A percentile compares a stretch with the other conserved stretches of the same genome.
phyloP scores from a whole-genome alignment of 306 rosid genomes.

The Argentina anserina region DNA sequence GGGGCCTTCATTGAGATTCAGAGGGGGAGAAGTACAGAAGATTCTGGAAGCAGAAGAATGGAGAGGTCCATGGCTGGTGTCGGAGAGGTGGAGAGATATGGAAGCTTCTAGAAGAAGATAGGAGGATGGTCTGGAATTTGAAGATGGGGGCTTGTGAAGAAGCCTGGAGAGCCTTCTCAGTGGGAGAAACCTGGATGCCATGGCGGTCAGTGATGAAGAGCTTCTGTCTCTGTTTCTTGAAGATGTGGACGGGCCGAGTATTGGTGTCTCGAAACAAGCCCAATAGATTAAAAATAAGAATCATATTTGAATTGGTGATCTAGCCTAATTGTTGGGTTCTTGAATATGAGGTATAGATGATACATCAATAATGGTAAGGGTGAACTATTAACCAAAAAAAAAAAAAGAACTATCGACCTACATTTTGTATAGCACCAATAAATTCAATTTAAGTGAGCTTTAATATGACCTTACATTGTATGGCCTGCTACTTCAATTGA shows the following conservation, averaged over 20 bases:
- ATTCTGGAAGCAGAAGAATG: conserved; percentile 30
- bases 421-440: too few relatives aligned
- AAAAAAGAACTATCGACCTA: too few relatives aligned
- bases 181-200: conserved; percentile 53
- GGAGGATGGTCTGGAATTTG: conserved; percentile 8
- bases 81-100: background rate
- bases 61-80: conserved; percentile 10
- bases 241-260: background rate
- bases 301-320: too few relatives aligned
- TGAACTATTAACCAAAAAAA: too few relatives aligned
- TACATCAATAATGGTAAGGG: too few relatives aligned
- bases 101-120: conserved; percentile 37
- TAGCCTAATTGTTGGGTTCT: background rate
- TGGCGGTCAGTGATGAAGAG: background rate
- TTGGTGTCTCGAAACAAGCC: background rate
- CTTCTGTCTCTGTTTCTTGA: background rate
- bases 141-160: conserved; percentile 28
- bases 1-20: conserved; percentile 51
- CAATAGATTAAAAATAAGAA: background rate
- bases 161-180: conserved; percentile 45
- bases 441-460: too few relatives aligned
- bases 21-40: conserved; percentile 47
- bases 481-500: too few relatives aligned
- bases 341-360: background rate
- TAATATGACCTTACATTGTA: too few relatives aligned